Percentiles rank a stretch among this genome's conserved stretches.
These are phyloP conservation scores for Lichtheimia hyalospora DNA, from an alignment of 371 early-diverging fungal species.

Conservation along the genomic window DNA sequence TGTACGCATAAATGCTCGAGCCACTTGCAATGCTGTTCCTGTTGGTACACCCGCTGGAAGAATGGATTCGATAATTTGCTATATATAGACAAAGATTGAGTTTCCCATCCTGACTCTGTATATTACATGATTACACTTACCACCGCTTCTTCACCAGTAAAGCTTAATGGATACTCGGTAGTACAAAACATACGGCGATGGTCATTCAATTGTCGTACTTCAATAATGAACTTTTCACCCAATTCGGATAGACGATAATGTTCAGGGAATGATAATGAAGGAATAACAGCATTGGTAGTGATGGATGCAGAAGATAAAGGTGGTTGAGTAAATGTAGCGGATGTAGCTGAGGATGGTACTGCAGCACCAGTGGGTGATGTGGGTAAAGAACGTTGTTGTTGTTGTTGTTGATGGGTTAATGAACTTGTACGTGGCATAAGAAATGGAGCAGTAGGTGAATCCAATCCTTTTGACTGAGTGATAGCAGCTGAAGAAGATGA, in stretches of 20 bases:
- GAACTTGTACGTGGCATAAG: constrained; percentile 15
- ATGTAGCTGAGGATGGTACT: not conserved
- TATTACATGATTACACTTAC: constrained; percentile 12
- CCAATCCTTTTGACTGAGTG: not conserved
- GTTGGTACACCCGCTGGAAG: constrained; percentile 10
- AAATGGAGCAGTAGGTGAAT: not conserved
- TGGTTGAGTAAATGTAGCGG: not conserved
- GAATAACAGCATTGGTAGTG: not conserved
- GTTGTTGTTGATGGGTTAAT: constrained; percentile 12
- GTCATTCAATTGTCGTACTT: constrained; percentile 17
- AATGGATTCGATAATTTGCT: constrained; percentile 17
- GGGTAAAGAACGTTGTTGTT: not conserved
- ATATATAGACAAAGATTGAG: not conserved
- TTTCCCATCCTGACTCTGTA: not conserved
- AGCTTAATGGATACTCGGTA: constrained; percentile 27
- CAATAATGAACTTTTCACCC: constrained; percentile 13
- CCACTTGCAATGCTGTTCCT: constrained; percentile 18
- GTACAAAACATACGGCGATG: constrained; percentile 24
- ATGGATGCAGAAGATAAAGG: not conserved
- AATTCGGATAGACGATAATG: constrained; percentile 17
- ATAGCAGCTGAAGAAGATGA: not conserved
- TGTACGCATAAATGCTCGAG: constrained; percentile 26
- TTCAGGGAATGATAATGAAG: constrained; percentile 11
- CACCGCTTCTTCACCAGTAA: constrained; percentile 34
- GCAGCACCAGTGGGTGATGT: constrained; percentile 2